Evolutionary conservation across 192 early-diverging fungal species (phyloP).

Genomic region (Chytriomyces confervae): DNA sequence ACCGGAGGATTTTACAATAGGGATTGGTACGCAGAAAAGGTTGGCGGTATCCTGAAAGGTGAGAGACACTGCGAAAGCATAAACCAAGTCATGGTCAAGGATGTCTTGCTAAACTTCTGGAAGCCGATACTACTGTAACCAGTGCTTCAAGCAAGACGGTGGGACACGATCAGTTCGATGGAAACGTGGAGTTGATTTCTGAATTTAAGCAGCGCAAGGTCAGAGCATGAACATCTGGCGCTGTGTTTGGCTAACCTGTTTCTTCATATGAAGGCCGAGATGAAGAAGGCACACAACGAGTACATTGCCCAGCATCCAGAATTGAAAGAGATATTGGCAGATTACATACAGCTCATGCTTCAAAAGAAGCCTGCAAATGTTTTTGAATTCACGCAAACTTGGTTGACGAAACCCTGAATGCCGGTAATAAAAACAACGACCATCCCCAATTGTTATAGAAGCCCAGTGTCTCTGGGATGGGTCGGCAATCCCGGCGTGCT

Average conservation of each 20-base stretch:
- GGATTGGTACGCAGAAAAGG: slow-evolving; percentile 32
- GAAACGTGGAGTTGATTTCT: slow-evolving; percentile 52
- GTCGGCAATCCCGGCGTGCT: too few relatives aligned
- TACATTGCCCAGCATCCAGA: slow-evolving; percentile 50
- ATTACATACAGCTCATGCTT: slow-evolving; percentile 56
- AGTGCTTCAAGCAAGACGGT: background rate
- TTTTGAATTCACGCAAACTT: slow-evolving; percentile 48
- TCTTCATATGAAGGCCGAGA: slow-evolving; percentile 29
- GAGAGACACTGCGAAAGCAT: too few relatives aligned
- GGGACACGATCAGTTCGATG: slow-evolving; percentile 34
- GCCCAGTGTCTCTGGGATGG: too few relatives aligned
- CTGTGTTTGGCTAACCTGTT: background rate
- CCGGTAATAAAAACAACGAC: too few relatives aligned
- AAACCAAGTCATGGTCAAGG: too few relatives aligned
- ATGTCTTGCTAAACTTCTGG: background rate
- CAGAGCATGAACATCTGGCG: background rate
- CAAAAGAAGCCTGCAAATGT: slow-evolving; percentile 56
- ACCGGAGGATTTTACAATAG: slow-evolving; percentile 38
- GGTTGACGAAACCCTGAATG: slow-evolving; percentile 26
- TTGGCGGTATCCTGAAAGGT: slow-evolving; percentile 12
- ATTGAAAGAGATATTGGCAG: slow-evolving; percentile 49
- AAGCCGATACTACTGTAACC: background rate
- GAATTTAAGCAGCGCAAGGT: slow-evolving; percentile 52
- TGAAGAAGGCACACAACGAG: slow-evolving; percentile 36
- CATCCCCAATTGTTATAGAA: too few relatives aligned